Base-by-base conservation (phyloP, 805 yeast species). In the Wilhelminamyces savonicus region DNA sequence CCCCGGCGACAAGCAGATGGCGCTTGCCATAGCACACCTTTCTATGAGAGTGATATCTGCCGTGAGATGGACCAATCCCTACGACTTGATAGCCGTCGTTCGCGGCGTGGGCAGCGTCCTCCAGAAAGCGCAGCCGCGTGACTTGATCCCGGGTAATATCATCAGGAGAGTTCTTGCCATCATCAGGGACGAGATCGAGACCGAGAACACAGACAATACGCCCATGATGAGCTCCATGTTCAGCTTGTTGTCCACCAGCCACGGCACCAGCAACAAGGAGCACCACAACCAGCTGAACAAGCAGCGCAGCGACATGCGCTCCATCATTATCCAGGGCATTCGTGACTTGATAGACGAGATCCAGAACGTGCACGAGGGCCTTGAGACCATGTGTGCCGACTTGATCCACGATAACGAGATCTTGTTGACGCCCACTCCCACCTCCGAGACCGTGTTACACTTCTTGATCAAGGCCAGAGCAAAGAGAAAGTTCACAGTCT, bases 331-430 rank as follows among this genome's bases (percentile, higher is more conserved):
- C 35, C 95, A 90, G 56, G 95, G 94, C 5, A 88, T 92, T 37
- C 79, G 87, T 50, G 96, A 86, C 44, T 69, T 92, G 35, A 77
- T 88, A 32, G 97, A 92, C 56, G 98, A 92, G 56, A 82, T 92
- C 31, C 72, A 82, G 15, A 82, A 82, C 44, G 82, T 84, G 26
- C 88, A 86, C 48, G 97, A 90, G 45, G 90, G 90, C 34, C 79
- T 92, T 23, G 95, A 87, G 56, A 74, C 79, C 35, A 84, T 87
- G 78, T 82, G 95, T 12, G 82, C 81, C 21, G 99, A 92, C 50
- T 69, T 92, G 63, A 86, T 92, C 50, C 97, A 90, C 56, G 97
- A 92, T 47, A 82, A 87, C 50, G 92, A 83, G 54, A 72, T 83
- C 14, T 56, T 83, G 25, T 63, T 86, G 30, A 85, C 97, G 0